These are phyloP conservation scores for Martiniozyma abietophila DNA, from an alignment of 805 yeast genomes.

Conservation along the genomic window DNA sequence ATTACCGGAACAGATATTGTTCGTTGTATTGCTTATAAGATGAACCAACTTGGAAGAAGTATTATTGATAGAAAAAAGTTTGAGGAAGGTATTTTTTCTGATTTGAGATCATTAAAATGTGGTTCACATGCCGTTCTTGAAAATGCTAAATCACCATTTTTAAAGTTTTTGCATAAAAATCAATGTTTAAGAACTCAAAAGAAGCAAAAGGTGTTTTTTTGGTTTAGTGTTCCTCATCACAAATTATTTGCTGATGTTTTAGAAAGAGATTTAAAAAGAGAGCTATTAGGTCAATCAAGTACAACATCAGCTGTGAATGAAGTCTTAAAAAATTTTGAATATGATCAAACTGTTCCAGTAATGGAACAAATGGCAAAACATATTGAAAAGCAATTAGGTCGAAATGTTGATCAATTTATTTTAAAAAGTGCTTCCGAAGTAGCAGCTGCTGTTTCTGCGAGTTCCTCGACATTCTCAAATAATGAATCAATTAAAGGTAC, in stretches of 20 bases:
- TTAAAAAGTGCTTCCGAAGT: conserved; percentile 4
- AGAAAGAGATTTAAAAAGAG: conserved; percentile 84
- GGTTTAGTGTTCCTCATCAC: conserved; percentile 96
- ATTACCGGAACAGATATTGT: conserved; percentile 96
- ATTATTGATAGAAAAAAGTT: conserved; percentile 84
- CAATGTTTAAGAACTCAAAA: conserved; percentile 88
- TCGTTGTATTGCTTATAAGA: conserved; percentile 78
- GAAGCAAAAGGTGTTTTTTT: conserved; percentile 92
- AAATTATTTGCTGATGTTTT: conserved; percentile 86
- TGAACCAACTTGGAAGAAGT: conserved; percentile 82
- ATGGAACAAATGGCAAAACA: conserved; percentile 41
- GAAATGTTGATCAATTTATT: conserved; percentile 7
- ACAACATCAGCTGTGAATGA: conserved; percentile 68
- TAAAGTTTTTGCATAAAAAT: conserved; percentile 76
- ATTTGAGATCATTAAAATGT: conserved; percentile 75
- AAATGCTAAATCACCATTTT: conserved; percentile 74
- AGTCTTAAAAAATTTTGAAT: conserved; percentile 72
- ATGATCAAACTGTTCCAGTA: conserved; percentile 41
- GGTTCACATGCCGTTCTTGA: conserved; percentile 85
- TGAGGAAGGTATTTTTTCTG: conserved; percentile 94
- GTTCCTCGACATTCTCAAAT: background rate
- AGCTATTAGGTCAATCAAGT: conserved; percentile 46
- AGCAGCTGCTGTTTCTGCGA: background rate
- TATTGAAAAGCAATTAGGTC: conserved; percentile 12
- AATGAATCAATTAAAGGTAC: background rate